These are phyloP conservation scores for Canavalia ensiformis DNA, from an alignment of 306 rosid species.

Conservation along the genomic window DNA sequence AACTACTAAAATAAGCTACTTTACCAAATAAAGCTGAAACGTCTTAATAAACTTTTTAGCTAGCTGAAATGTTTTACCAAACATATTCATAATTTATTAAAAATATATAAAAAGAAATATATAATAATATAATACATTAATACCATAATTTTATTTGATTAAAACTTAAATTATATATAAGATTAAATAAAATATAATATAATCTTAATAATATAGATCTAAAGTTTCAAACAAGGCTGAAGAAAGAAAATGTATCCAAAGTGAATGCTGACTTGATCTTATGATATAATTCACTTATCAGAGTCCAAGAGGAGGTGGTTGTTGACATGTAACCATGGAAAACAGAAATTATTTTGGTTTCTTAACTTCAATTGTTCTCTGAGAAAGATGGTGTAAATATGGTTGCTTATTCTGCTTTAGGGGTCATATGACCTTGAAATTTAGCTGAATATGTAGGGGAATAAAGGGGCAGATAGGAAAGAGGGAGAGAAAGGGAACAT, in stretches of 20 bases:
- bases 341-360: conserved; percentile 10
- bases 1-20: too few relatives aligned
- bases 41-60: too few relatives aligned
- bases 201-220: conserved; percentile 33
- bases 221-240: conserved; percentile 11
- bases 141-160: too few relatives aligned
- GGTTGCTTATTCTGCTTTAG: background rate
- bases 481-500: background rate
- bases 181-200: conserved; percentile 7
- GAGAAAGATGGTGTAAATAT: background rate
- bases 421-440: background rate
- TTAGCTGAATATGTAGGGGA: background rate
- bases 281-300: background rate
- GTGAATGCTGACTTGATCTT: conserved; percentile 25
- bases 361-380: background rate
- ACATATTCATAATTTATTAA: too few relatives aligned
- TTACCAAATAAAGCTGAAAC: too few relatives aligned
- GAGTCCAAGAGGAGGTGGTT: background rate
- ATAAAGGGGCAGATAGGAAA: background rate
- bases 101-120: too few relatives aligned
- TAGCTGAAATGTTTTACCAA: too few relatives aligned
- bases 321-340: background rate
- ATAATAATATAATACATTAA: too few relatives aligned
- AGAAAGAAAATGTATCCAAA: conserved; percentile 24
- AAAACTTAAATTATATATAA: background rate